Conservation (phyloP, 2,329 filamentous ascomycete species). For the Capronia coronata region DNA sequence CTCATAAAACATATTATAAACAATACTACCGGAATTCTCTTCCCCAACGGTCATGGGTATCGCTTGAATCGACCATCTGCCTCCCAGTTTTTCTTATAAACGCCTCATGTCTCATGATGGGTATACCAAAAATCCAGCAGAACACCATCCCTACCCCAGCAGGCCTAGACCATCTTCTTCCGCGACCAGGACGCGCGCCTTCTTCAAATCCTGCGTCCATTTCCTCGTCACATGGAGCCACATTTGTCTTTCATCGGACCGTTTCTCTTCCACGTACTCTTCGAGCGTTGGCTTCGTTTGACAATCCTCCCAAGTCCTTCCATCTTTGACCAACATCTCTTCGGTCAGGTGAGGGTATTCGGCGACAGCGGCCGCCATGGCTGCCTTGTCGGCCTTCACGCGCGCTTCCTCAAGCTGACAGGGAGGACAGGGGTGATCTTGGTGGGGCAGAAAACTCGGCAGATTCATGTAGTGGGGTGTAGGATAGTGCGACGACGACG, state of each 20-base stretch:
- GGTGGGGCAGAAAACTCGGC: slow-evolving; percentile 26
- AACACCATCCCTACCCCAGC: slow-evolving; percentile 9
- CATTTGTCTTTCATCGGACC: slow-evolving; percentile 26
- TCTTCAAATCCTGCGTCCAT: slow-evolving; percentile 29
- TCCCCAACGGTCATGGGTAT: slow-evolving; percentile 10
- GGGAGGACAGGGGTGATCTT: slow-evolving; percentile 27
- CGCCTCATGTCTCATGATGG: slow-evolving; percentile 7
- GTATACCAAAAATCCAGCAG: not conserved
- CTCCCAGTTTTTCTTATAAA: not conserved
- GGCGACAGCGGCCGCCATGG: slow-evolving; percentile 15
- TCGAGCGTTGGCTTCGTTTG: slow-evolving; percentile 25
- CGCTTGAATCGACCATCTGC: slow-evolving; percentile 5
- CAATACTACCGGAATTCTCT: not conserved
- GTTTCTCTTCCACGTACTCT: slow-evolving; percentile 26
- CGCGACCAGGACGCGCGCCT: slow-evolving; percentile 22
- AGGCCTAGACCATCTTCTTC: slow-evolving; percentile 28
- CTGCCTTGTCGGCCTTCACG: slow-evolving; percentile 19
- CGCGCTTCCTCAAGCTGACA: slow-evolving; percentile 26
- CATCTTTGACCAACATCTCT: slow-evolving; percentile 27
- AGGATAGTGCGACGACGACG: slow-evolving; percentile 21
- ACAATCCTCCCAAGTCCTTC: slow-evolving; percentile 24
- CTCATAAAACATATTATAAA: too few species aligned
- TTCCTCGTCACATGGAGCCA: slow-evolving; percentile 27
- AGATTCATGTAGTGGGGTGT: slow-evolving; percentile 26
- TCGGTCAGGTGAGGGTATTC: slow-evolving; percentile 25